Conservation (phyloP, 352 stramenopile genomes). For the Phytopythium kandeliae region DNA sequence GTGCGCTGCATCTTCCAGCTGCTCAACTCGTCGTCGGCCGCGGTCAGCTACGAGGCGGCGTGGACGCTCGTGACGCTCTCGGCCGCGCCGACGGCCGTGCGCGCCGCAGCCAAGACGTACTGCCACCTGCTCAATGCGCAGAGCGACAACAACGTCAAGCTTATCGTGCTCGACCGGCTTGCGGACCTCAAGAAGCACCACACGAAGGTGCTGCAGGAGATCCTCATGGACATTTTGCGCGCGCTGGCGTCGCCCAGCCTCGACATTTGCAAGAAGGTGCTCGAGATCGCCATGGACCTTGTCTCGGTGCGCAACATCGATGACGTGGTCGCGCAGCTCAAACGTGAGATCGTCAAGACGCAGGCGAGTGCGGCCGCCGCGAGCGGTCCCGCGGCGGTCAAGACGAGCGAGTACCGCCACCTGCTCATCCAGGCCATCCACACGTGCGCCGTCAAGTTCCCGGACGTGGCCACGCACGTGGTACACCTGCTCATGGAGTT, state of each 20-base stretch:
- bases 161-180: constrained; percentile 99
- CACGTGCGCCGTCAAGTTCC: constrained; percentile 96
- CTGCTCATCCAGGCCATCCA: constrained; percentile 99
- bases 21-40: constrained; percentile 89
- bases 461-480: constrained; percentile 96
- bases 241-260: constrained; percentile 95
- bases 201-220: constrained; percentile 96
- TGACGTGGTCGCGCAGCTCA: constrained; percentile 92
- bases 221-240: constrained; percentile 99
- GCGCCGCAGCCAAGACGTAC: constrained; percentile 96
- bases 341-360: constrained; percentile 89
- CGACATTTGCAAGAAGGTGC: constrained; percentile 98
- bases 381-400: constrained; percentile 62
- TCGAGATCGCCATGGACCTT: constrained; percentile 98
- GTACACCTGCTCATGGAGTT: constrained; percentile 99
- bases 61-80: constrained; percentile 99
- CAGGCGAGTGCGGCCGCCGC: constrained; percentile 62
- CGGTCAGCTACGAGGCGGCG: constrained; percentile 97
- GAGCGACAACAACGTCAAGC: constrained; percentile 99
- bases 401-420: constrained; percentile 95
- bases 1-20: constrained; percentile 98
- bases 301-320: constrained; percentile 97
- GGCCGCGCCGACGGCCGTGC: constrained; percentile 96
- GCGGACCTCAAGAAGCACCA: constrained; percentile 97
- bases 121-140: constrained; percentile 96